Conservation (phyloP, 495 filamentous ascomycete genomes). For the Neurospora cerealis region DNA sequence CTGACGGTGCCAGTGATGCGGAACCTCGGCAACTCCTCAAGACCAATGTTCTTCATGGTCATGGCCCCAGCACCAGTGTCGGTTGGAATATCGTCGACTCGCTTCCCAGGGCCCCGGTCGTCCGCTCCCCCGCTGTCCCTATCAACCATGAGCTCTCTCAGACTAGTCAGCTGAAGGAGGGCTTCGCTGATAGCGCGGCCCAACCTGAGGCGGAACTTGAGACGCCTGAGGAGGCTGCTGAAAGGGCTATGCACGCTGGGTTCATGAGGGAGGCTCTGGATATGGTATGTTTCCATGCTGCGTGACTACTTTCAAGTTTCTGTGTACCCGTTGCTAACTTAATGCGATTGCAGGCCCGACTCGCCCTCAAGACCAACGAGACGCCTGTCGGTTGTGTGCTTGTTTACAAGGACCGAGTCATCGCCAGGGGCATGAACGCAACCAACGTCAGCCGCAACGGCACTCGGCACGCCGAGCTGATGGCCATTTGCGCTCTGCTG, state of each 20-base stretch:
- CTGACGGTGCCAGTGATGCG: background rate
- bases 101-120: background rate
- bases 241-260: constrained; percentile 35
- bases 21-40: background rate
- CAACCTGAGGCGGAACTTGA: constrained; percentile 6
- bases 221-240: constrained; percentile 21
- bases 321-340: background rate
- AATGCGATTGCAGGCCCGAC: constrained; percentile 48
- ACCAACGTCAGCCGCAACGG: constrained; percentile 83
- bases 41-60: background rate
- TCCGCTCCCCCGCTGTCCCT: constrained; percentile 9
- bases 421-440: constrained; percentile 88
- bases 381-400: constrained; percentile 96
- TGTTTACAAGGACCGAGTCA: constrained; percentile 60
- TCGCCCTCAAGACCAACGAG: constrained; percentile 73
- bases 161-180: constrained; percentile 19
- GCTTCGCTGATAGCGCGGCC: background rate
- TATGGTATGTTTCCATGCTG: constrained; percentile 43
- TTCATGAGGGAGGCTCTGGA: constrained; percentile 64
- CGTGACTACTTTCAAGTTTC: background rate
- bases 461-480: constrained; percentile 88
- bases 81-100: background rate
- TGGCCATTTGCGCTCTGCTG: constrained; percentile 59
- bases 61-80: background rate
- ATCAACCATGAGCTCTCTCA: constrained; percentile 13